Percentiles rank a stretch among this genome's conserved stretches.
phyloP scores from a whole-genome alignment of 2,329 filamentous ascomycete species.

The Berkeleyomyces rouxiae region DNA sequence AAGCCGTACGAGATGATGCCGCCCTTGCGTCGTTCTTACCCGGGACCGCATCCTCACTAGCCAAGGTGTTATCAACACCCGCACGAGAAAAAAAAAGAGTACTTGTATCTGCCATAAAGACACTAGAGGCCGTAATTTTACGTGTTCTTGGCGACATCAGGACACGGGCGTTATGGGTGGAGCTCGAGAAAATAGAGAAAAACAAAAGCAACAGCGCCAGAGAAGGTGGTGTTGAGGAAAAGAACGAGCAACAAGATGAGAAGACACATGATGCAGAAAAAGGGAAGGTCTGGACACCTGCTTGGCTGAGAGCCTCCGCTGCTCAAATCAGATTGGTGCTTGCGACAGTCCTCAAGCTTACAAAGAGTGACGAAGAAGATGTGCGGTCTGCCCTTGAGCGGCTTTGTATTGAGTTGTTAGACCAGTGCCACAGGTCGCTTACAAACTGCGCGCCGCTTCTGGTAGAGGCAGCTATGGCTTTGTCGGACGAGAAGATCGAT shows the following conservation, averaged over 20 bases:
- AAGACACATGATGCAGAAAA: constrained; percentile 17
- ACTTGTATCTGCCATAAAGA: constrained; percentile 43
- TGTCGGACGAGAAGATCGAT: constrained; percentile 30
- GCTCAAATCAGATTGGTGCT: constrained; percentile 72
- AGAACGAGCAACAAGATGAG: not conserved
- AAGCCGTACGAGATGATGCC: constrained; percentile 51
- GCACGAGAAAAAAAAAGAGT: constrained; percentile 40
- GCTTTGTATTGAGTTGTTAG: constrained; percentile 58
- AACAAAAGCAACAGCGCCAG: not conserved
- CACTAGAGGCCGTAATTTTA: constrained; percentile 37
- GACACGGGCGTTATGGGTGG: constrained; percentile 29
- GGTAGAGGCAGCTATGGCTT: constrained; percentile 63
- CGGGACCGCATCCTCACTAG: constrained; percentile 67
- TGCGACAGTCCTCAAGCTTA: constrained; percentile 57
- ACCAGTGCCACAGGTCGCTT: constrained; percentile 62
- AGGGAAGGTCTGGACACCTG: constrained; percentile 27
- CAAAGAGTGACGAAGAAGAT: constrained; percentile 50
- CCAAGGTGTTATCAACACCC: constrained; percentile 56
- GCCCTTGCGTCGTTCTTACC: constrained; percentile 75
- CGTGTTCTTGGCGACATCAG: constrained; percentile 42
- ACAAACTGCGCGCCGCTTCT: constrained; percentile 52
- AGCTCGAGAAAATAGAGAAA: constrained; percentile 17
- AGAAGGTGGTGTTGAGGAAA: not conserved
- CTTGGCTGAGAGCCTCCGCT: constrained; percentile 68
- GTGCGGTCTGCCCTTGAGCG: constrained; percentile 51